Conservation (phyloP, 2,329 filamentous ascomycete genomes). For the Daldinia eschscholtzii region DNA sequence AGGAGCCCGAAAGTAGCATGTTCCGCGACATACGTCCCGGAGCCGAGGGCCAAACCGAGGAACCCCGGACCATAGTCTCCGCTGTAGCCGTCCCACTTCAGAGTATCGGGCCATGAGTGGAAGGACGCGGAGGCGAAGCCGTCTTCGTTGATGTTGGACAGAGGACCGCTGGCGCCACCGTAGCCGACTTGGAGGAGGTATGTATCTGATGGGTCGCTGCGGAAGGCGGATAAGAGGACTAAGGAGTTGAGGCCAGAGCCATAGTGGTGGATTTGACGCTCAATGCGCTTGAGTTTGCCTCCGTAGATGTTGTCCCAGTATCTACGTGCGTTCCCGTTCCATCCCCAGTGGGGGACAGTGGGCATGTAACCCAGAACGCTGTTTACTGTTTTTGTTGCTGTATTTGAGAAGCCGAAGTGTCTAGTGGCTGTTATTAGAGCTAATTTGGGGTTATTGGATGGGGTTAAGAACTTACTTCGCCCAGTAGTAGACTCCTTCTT, state of each 20-base stretch:
- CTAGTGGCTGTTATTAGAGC: conserved; percentile 39
- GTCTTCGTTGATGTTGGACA: conserved; percentile 67
- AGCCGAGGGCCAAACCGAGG: conserved; percentile 63
- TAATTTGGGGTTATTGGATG: not conserved
- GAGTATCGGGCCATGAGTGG: conserved; percentile 67
- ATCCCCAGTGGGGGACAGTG: conserved; percentile 71
- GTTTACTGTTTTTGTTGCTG: conserved; percentile 63
- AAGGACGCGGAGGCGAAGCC: conserved; percentile 69
- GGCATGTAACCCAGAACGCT: conserved; percentile 69
- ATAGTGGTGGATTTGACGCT: conserved; percentile 71
- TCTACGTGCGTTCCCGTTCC: conserved; percentile 70
- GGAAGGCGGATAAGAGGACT: conserved; percentile 66
- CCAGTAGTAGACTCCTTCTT: conserved; percentile 73
- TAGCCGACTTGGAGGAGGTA: conserved; percentile 68
- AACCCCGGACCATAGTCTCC: conserved; percentile 71
- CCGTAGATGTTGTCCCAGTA: conserved; percentile 71
- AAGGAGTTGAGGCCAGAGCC: conserved; percentile 70
- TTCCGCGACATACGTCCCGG: conserved; percentile 63
- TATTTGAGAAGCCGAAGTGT: conserved; percentile 63
- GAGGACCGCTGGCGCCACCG: conserved; percentile 64
- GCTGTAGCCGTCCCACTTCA: conserved; percentile 68
- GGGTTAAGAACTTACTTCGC: conserved; percentile 55
- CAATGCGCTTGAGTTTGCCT: conserved; percentile 58
- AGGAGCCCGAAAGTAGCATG: conserved; percentile 61
- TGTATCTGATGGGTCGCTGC: conserved; percentile 59